These are phyloP conservation scores for Kitagawia praeruptora DNA, from an alignment of 129 eudicot genomes.

Conservation along the genomic window DNA sequence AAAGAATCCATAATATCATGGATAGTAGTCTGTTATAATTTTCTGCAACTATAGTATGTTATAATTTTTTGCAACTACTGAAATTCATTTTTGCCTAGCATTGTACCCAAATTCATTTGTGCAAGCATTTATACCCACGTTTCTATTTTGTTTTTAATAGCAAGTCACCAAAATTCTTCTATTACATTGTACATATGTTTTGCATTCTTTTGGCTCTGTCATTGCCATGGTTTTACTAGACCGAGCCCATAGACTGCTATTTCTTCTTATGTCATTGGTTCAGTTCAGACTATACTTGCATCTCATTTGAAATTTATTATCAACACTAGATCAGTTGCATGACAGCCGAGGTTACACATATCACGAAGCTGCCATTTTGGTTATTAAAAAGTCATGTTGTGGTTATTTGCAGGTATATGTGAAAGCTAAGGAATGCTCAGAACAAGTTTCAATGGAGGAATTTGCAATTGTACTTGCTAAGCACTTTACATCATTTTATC, in stretches of 20 bases:
- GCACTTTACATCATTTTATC: conserved; percentile 81
- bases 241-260: not conserved
- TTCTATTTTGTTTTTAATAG: not conserved
- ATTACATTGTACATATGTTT: not conserved
- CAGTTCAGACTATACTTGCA: not conserved
- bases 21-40: not conserved
- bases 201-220: not conserved
- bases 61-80: not conserved
- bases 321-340: not conserved
- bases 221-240: not conserved
- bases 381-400: not conserved
- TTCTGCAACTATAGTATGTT: not conserved
- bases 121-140: not conserved
- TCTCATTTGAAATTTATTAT: not conserved
- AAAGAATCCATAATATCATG: not conserved
- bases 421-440: conserved; percentile 86
- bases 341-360: not conserved
- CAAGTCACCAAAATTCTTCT: not conserved
- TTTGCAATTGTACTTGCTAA: conserved; percentile 85
- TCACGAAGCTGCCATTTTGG: not conserved
- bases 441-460: conserved; percentile 65
- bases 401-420: conserved; percentile 69
- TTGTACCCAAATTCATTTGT: not conserved
- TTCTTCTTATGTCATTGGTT: not conserved
- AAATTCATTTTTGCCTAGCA: not conserved